Percentiles rank a stretch among this genome's conserved stretches.
phyloP scores from a whole-genome alignment of 257 asterid genomes.

The Jacaranda mimosifolia region DNA sequence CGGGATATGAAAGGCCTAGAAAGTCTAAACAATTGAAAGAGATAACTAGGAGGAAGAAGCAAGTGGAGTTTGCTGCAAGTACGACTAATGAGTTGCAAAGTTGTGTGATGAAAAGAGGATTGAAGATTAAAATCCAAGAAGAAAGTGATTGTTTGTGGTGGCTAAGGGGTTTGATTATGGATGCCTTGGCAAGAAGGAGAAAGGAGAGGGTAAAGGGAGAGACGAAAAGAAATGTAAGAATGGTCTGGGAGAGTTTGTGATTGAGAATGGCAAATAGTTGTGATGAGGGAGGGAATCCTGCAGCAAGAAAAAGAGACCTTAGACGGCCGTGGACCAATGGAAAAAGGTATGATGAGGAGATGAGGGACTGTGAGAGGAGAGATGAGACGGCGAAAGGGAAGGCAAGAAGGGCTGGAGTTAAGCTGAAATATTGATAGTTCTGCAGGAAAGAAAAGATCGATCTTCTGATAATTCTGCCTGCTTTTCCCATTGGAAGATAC shows the following conservation, averaged over 20 bases:
- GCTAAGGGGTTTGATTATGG: slow-evolving; percentile 36
- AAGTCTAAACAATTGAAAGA: slow-evolving; percentile 49
- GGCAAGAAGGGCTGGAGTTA: slow-evolving; percentile 61
- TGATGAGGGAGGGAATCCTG: slow-evolving; percentile 72
- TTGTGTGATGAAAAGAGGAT: slow-evolving; percentile 64
- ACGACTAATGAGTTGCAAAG: slow-evolving; percentile 56
- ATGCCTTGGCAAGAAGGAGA: slow-evolving; percentile 69
- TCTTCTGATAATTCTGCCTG: slow-evolving; percentile 60
- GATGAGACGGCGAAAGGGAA: slow-evolving; percentile 72
- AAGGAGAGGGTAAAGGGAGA: slow-evolving; percentile 53
- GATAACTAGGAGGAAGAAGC: slow-evolving; percentile 50
- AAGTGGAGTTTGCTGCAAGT: slow-evolving; percentile 62
- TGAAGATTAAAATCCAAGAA: slow-evolving; percentile 45
- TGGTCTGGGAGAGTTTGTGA: slow-evolving; percentile 72
- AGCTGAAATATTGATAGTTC: slow-evolving; percentile 66
- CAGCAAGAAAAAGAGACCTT: slow-evolving; percentile 62
- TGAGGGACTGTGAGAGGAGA: slow-evolving; percentile 63
- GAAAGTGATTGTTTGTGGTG: slow-evolving; percentile 12
- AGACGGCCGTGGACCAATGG: slow-evolving; percentile 49
- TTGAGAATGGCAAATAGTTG: slow-evolving; percentile 52
- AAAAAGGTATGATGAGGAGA: slow-evolving; percentile 49
- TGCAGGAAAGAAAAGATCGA: slow-evolving; percentile 74
- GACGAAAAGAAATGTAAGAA: slow-evolving; percentile 40
- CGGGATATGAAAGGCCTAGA: slow-evolving; percentile 44
- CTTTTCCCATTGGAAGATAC: slow-evolving; percentile 50